These are phyloP conservation scores for Ilyonectria robusta DNA, from an alignment of 2,329 filamentous ascomycete species.

Conservation along the genomic window DNA sequence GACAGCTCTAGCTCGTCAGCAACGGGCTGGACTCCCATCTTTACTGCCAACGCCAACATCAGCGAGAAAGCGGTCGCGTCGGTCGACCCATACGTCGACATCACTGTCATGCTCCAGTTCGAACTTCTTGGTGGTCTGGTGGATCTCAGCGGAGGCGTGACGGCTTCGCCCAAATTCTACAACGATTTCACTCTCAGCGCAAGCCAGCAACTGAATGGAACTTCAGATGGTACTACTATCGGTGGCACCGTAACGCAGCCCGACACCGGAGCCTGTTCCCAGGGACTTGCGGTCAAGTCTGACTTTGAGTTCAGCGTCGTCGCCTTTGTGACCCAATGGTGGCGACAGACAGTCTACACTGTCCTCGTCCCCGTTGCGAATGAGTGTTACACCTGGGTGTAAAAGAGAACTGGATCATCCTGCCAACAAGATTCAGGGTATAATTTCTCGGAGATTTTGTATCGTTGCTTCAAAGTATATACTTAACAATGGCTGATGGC, in stretches of 20 bases:
- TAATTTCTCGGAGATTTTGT: neutral
- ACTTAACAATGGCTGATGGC: neutral
- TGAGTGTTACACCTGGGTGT: conserved; percentile 35
- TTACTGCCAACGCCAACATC: conserved; percentile 53
- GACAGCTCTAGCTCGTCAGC: conserved; percentile 46
- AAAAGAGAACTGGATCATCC: neutral
- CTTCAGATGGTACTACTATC: conserved; percentile 8
- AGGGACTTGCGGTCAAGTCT: conserved; percentile 42
- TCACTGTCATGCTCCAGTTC: conserved; percentile 57
- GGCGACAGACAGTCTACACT: conserved; percentile 43
- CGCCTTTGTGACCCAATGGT: conserved; percentile 47
- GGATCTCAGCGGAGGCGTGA: conserved; percentile 56
- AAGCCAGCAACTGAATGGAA: conserved; percentile 42
- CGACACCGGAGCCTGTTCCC: conserved; percentile 39
- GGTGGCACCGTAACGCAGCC: conserved; percentile 28
- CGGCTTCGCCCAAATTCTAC: conserved; percentile 53
- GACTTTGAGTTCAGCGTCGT: conserved; percentile 48
- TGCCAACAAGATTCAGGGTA: neutral
- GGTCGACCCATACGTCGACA: conserved; percentile 51
- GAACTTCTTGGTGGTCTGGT: conserved; percentile 52
- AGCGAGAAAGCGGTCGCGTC: conserved; percentile 50
- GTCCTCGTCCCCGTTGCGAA: conserved; percentile 35
- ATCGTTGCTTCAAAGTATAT: neutral
- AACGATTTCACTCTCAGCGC: conserved; percentile 53
- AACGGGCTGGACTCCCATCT: conserved; percentile 55